These are phyloP conservation scores for Aspergillus calidoustus DNA, from an alignment of 2,329 filamentous ascomycete species.

Conservation along the genomic window DNA sequence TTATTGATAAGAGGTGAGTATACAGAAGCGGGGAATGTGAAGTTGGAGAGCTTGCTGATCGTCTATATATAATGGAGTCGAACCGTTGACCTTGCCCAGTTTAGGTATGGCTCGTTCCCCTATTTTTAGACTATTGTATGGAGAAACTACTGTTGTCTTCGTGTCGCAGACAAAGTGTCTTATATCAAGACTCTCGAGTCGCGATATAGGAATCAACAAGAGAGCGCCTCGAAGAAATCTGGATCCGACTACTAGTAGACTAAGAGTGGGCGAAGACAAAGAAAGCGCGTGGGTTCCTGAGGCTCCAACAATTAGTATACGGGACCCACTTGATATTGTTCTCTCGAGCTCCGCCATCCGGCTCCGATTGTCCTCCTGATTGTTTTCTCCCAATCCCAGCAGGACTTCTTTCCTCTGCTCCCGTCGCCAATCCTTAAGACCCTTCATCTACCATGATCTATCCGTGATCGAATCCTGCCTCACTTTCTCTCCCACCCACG, in stretches of 20 bases:
- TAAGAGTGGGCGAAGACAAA: not conserved
- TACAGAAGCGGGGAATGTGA: not conserved
- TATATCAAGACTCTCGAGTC: too few relatives aligned
- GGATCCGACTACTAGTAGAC: not conserved
- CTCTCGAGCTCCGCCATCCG: slow-evolving; percentile 9
- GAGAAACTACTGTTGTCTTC: not conserved
- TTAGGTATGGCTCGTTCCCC: not conserved
- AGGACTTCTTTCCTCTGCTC: not conserved
- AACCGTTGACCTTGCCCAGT: not conserved
- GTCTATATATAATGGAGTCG: slow-evolving; percentile 2
- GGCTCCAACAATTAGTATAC: not conserved
- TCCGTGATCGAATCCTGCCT: not conserved
- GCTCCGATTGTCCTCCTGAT: slow-evolving; percentile 20
- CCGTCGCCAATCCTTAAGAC: not conserved
- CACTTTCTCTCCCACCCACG: not conserved
- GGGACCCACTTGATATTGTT: slow-evolving; percentile 23
- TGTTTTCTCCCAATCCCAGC: not conserved
- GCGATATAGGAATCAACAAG: not conserved
- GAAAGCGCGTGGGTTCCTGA: slow-evolving; percentile 4
- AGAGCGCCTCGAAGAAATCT: not conserved
- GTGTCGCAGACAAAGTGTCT: too few relatives aligned
- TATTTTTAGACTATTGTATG: not conserved
- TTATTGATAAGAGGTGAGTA: not conserved
- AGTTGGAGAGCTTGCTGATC: not conserved
- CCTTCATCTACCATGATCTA: not conserved